Evolutionary conservation across 148 eudicot species (phyloP), one percentile per base, ranked within the genome.

Genomic region (Persicaria tinctoria): DNA sequence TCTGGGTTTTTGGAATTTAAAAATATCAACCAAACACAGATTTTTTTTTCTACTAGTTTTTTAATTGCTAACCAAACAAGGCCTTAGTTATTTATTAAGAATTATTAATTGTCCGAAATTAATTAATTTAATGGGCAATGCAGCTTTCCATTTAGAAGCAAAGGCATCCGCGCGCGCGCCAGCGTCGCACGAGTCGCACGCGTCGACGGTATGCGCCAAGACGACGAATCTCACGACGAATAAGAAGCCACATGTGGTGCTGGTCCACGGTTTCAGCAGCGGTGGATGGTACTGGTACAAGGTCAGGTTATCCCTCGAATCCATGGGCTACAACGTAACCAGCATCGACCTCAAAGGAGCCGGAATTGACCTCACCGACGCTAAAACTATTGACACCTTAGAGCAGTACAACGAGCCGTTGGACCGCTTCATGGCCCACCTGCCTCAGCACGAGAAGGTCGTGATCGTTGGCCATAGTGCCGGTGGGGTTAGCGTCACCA

Each of bases 261-360:
- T 80, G 51, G 79, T 80, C 14, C 82, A 80, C 46, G 82, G 82
- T 8, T 64, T 50, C 17, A 66, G 49, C 0, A 6, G 59, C 17
- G 82, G 78, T 0, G 79, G 76, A 1, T 80, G 82, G 79, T 12
- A 5, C 5, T 76, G 79, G 82, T 80, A 63, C 76, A 80, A 76
- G 75, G 68, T 80, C 10, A 55, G 74, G 2, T 23, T 45, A 14
- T 56, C 73, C 1, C 73, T 80, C 2, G 79, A 76, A 56, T 63
- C 73, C 0, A 63, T 63, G 8, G 82, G 82, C 14, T 76, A 41
- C 20, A 72, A 76, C 46, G 82, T 80, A 27, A 80, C 79, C 12
- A 38, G 73, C 13, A 46, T 76, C 7, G 79, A 80, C 73, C 82
- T 80, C 73, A 76, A 66, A 49, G 57, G 70, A 6, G 64, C 76